Base-by-base conservation (phyloP, 2,329 filamentous ascomycete species). In the Fusarium abutilonis region DNA sequence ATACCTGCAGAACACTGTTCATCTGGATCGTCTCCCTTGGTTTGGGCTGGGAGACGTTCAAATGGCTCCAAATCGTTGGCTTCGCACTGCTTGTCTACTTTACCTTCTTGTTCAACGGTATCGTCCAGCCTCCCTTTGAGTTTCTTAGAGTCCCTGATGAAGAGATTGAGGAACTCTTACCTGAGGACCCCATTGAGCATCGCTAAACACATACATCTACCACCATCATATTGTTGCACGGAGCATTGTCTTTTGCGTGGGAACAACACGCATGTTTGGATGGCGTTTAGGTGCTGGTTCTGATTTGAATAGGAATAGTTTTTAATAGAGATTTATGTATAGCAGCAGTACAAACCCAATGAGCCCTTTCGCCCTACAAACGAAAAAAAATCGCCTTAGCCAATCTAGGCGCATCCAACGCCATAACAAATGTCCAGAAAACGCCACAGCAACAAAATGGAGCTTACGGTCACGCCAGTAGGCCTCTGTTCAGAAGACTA, bases 11-110 rank as follows among this genome's bases (percentile, higher is more conserved):
- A 36, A 99, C 95, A 0, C 85, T 99, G 1, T 98, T 99, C 79
- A 98, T 99, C 77, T 99, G 95, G 95, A 84, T 99, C 26, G 91
- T 97, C 13, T 96, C 92, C 15, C 85, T 99, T 5, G 92, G 90
- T 4, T 85, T 99, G 3, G 93, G 93, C 59, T 99, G 95, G 95
- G 95, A 99, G 79, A 89, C 87, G 0, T 98, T 99, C 85, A 98
- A 98, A 79, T 96, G 92, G 90, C 85, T 99, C 7, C 95, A 99
- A 78, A 92, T 99, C 13, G 75, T 86, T 4, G 95, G 95, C 2
- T 99, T 99, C 69, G 90, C 80, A 2, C 79, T 97, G 65, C 84
- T 99, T 32, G 95, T 99, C 13, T 99, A 97, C 74, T 96, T 95
- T 66, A 99, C 94, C 2, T 97, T 97, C 77, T 76, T 98, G 38